Percentiles rank a stretch among this genome's conserved stretches.
Evolutionary conservation across 2,329 filamentous ascomycete species (phyloP).

Genomic region (Penicillium italicum): DNA sequence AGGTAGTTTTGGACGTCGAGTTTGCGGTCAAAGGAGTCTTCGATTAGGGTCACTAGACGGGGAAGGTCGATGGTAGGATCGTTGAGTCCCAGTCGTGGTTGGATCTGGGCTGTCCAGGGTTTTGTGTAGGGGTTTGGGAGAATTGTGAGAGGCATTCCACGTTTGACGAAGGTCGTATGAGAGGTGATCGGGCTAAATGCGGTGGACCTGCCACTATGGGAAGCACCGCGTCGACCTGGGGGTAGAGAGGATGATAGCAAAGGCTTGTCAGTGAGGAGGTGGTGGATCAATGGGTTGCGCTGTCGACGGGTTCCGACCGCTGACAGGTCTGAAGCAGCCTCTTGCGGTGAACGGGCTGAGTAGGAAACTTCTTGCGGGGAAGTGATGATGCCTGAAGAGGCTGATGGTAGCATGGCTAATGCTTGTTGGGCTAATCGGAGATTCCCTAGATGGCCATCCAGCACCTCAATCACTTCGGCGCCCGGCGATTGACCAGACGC

Average conservation of each 20-base stretch:
- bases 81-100: constrained; percentile 64
- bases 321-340: constrained; percentile 33
- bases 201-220: constrained; percentile 28
- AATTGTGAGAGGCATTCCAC: constrained; percentile 83
- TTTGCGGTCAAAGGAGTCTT: constrained; percentile 85
- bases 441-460: constrained; percentile 62
- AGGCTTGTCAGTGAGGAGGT: constrained; percentile 91
- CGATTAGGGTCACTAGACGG: constrained; percentile 79
- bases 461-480: constrained; percentile 16
- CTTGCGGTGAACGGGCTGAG: constrained; percentile 40
- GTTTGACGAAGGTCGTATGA: constrained; percentile 79
- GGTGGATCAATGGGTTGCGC: constrained; percentile 88
- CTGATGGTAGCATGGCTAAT: constrained; percentile 72
- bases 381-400: constrained; percentile 83
- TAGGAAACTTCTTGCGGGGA: constrained; percentile 78
- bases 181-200: constrained; percentile 41
- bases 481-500: constrained; percentile 8
- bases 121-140: constrained; percentile 65
- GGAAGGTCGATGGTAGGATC: constrained; percentile 79
- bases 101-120: constrained; percentile 65
- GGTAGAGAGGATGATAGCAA: constrained; percentile 89
- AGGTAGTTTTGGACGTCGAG: constrained; percentile 83
- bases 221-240: constrained; percentile 55
- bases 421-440: constrained; percentile 67
- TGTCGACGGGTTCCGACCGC: constrained; percentile 57